These are phyloP conservation scores for Globisporangium emineosum DNA, from an alignment of 352 stramenopile genomes.

Conservation along the genomic window DNA sequence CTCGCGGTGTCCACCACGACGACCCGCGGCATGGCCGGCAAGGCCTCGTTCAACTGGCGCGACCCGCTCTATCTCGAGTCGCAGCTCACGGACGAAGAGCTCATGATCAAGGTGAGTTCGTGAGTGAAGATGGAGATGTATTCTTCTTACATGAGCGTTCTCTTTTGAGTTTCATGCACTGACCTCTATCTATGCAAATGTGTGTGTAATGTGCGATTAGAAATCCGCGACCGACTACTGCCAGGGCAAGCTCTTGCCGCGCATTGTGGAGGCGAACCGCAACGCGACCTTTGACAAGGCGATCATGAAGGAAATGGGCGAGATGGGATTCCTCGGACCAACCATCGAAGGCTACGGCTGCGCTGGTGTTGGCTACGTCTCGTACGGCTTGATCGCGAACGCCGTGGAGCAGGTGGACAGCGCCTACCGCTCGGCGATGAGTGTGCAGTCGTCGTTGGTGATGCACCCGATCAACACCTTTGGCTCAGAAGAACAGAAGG, in stretches of 20 bases:
- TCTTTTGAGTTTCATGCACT: background rate
- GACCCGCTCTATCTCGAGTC: slow-evolving; percentile 73
- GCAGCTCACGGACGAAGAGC: slow-evolving; percentile 89
- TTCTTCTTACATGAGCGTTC: background rate
- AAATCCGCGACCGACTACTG: slow-evolving; percentile 93
- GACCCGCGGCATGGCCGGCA: slow-evolving; percentile 43
- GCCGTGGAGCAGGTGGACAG: slow-evolving; percentile 97
- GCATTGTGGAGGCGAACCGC: slow-evolving; percentile 94
- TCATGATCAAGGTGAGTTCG: slow-evolving; percentile 80
- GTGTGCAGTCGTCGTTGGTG: slow-evolving; percentile 96
- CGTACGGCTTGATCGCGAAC: slow-evolving; percentile 96
- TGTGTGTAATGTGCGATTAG: slow-evolving; percentile 23
- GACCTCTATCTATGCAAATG: background rate
- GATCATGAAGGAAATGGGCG: slow-evolving; percentile 94
- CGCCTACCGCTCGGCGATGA: slow-evolving; percentile 96
- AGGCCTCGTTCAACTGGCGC: slow-evolving; percentile 71
- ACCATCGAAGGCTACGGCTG: slow-evolving; percentile 96
- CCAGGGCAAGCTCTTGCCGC: slow-evolving; percentile 91
- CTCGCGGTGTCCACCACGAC: slow-evolving; percentile 23
- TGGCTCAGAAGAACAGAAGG: slow-evolving; percentile 94
- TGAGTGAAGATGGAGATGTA: background rate
- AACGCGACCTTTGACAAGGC: slow-evolving; percentile 92
- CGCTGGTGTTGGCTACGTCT: slow-evolving; percentile 93
- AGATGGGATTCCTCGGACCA: slow-evolving; percentile 93
- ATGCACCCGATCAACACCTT: slow-evolving; percentile 99